Conservation (phyloP, 1,139 yeast species). For the Nakaseomyces delphensis region DNA sequence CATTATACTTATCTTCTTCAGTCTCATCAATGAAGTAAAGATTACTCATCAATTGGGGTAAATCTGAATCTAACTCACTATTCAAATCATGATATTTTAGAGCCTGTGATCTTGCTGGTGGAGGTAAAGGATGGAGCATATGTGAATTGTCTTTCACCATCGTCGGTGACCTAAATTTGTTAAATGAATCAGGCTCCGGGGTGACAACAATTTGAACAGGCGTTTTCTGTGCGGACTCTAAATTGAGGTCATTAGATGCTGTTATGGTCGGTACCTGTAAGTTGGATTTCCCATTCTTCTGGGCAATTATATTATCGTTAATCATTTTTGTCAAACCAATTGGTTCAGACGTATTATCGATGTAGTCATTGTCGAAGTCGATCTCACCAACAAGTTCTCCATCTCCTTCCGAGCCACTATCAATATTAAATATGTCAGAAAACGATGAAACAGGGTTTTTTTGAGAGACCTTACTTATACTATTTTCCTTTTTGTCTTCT, state of each 20-base stretch:
- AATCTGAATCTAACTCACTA: constrained; percentile 26
- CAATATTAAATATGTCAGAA: constrained; percentile 19
- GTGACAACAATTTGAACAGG: constrained; percentile 12
- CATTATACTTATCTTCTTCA: constrained; percentile 29
- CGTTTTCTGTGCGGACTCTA: constrained; percentile 6
- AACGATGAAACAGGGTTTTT: constrained; percentile 11
- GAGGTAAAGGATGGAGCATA: constrained; percentile 15
- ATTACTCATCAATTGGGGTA: constrained; percentile 28
- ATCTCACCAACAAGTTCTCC: constrained; percentile 6
- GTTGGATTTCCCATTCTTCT: background rate
- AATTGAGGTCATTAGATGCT: background rate
- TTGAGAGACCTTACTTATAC: background rate
- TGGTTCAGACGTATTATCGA: background rate
- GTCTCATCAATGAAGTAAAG: constrained; percentile 31
- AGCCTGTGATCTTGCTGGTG: constrained; percentile 25
- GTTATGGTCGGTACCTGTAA: background rate
- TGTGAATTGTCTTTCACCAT: constrained; percentile 1
- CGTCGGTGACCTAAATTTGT: constrained; percentile 1
- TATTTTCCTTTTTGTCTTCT: background rate
- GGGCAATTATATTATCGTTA: background rate
- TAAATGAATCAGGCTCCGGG: constrained; percentile 3
- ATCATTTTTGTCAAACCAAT: background rate
- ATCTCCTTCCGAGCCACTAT: constrained; percentile 10
- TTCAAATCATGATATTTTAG: constrained; percentile 30
- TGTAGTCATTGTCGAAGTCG: background rate